phyloP scores from a whole-genome alignment of 352 stramenopile species.

The Globisporangium acanthophoron region DNA sequence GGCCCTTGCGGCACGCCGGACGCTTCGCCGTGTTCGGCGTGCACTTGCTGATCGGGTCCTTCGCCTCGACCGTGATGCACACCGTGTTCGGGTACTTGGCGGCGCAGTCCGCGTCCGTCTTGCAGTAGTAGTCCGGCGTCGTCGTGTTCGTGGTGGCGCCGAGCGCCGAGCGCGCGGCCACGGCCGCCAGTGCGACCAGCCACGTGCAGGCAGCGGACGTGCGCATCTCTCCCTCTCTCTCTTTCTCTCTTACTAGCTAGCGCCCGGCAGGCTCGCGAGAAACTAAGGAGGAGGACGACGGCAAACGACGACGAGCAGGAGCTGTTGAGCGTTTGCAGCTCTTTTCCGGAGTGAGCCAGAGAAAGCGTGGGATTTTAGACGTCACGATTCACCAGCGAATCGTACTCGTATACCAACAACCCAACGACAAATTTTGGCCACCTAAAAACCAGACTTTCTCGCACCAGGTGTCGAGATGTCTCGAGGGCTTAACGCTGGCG shows the following conservation, averaged over 20 bases:
- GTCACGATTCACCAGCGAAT: too few species aligned
- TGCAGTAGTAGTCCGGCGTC: conserved; percentile 42
- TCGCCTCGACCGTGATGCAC: conserved; percentile 75
- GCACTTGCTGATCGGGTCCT: conserved; percentile 73
- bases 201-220: conserved; percentile 9
- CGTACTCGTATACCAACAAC: too few species aligned
- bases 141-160: conserved; percentile 5
- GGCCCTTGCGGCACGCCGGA: conserved; percentile 53
- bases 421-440: too few species aligned
- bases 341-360: neutral
- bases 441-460: too few species aligned
- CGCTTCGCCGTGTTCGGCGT: conserved; percentile 73
- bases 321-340: neutral
- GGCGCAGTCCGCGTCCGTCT: conserved; percentile 63
- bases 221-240: conserved; percentile 1
- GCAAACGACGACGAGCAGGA: too few species aligned
- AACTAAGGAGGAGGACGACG: too few species aligned
- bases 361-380: too few species aligned
- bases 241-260: neutral
- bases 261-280: neutral
- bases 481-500: too few species aligned
- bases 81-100: conserved; percentile 51
- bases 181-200: conserved; percentile 11
- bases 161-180: conserved; percentile 6
- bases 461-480: too few species aligned